Conservation (phyloP, 169 alveolate genomes). For the Condylostoma magnum region DNA sequence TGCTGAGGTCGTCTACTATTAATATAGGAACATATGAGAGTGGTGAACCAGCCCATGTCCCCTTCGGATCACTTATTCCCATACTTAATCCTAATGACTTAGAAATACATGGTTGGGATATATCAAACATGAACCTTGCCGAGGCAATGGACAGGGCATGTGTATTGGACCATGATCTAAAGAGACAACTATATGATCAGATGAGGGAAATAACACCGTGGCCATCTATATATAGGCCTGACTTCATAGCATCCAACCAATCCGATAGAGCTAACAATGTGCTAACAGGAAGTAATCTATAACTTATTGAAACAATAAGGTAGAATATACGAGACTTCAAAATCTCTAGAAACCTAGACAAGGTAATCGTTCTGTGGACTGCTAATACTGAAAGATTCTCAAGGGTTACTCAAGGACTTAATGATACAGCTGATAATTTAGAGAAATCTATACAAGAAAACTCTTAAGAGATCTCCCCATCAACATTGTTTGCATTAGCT, state of each 20-base stretch:
- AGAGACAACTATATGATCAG: conserved; percentile 63
- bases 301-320: conserved; percentile 75
- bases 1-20: conserved; percentile 77
- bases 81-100: conserved; percentile 86
- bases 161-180: conserved; percentile 82
- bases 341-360: conserved; percentile 66
- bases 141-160: conserved; percentile 83
- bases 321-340: conserved; percentile 80
- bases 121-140: conserved; percentile 72
- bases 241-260: conserved; percentile 87
- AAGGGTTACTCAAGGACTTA: conserved; percentile 63
- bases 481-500: conserved; percentile 87
- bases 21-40: conserved; percentile 71
- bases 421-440: conserved; percentile 78
- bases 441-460: conserved; percentile 62
- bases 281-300: conserved; percentile 70
- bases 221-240: conserved; percentile 78
- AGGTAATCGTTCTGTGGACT: conserved; percentile 88
- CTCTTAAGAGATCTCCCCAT: conserved; percentile 79
- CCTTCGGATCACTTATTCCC: conserved; percentile 79
- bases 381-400: conserved; percentile 90
- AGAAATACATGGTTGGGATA: conserved; percentile 90
- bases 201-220: conserved; percentile 72
- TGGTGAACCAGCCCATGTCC: conserved; percentile 69
- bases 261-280: conserved; percentile 85